These are phyloP conservation scores for Ambrosiella beaveri DNA, from an alignment of 2,329 filamentous ascomycete species.

Conservation along the genomic window DNA sequence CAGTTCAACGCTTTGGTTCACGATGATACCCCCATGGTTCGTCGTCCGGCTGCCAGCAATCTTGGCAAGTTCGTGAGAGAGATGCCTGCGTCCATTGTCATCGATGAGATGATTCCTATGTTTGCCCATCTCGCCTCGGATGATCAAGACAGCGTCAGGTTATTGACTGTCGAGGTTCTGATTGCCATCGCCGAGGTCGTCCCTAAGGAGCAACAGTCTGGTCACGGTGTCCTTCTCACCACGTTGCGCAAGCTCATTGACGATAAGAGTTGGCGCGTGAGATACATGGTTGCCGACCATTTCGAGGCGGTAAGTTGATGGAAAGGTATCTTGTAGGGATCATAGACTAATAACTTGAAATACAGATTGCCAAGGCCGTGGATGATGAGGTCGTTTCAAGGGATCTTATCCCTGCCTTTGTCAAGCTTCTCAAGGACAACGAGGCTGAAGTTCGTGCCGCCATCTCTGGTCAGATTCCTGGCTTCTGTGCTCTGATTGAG, in stretches of 20 bases:
- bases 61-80: conserved; percentile 95
- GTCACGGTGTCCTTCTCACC: conserved; percentile 81
- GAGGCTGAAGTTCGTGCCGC: conserved; percentile 95
- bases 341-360: neutral
- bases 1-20: conserved; percentile 88
- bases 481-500: conserved; percentile 84
- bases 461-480: conserved; percentile 92
- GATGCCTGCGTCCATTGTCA: conserved; percentile 78
- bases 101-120: conserved; percentile 97
- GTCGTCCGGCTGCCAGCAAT: conserved; percentile 90
- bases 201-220: conserved; percentile 93
- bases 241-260: conserved; percentile 87
- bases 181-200: conserved; percentile 94
- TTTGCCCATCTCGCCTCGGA: conserved; percentile 95
- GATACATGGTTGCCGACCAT: conserved; percentile 97
- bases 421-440: conserved; percentile 93
- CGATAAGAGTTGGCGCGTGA: conserved; percentile 97
- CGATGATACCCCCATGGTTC: conserved; percentile 98
- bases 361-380: conserved; percentile 88
- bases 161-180: conserved; percentile 89
- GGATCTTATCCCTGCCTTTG: conserved; percentile 89
- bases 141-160: conserved; percentile 91
- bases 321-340: neutral
- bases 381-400: conserved; percentile 90
- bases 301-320: conserved; percentile 66